phyloP scores from a whole-genome alignment of 2,329 filamentous ascomycete genomes.

The Epichloe brachyelytri region DNA sequence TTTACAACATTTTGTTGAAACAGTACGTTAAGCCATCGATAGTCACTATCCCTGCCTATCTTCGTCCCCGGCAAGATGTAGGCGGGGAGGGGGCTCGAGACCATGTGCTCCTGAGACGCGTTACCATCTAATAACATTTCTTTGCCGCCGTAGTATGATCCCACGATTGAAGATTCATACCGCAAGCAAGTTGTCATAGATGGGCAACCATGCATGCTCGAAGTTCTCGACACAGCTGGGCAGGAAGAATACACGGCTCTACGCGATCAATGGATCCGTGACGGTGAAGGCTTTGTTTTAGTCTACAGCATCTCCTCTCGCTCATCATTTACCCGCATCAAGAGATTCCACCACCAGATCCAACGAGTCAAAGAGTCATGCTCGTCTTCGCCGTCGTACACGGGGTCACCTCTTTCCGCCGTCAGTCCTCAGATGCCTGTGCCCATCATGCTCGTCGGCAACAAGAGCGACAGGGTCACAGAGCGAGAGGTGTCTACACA shows the following conservation, averaged over 20 bases:
- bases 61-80: not conserved
- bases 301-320: conserved; percentile 98
- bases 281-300: conserved; percentile 92
- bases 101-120: not conserved
- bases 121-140: conserved; percentile 1
- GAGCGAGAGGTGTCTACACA: conserved; percentile 95
- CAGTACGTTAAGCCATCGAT: conserved; percentile 35
- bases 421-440: conserved; percentile 52
- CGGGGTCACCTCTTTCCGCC: conserved; percentile 57
- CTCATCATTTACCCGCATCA: conserved; percentile 88
- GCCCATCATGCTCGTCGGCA: conserved; percentile 95
- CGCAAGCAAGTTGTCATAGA: conserved; percentile 89
- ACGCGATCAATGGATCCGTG: conserved; percentile 95
- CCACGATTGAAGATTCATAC: conserved; percentile 80
- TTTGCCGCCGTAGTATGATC: conserved; percentile 51
- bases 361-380: conserved; percentile 92
- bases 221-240: conserved; percentile 91
- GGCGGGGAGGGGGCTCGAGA: not conserved
- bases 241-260: conserved; percentile 98
- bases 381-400: conserved; percentile 62
- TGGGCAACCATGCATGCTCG: conserved; percentile 89
- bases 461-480: conserved; percentile 94
- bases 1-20: conserved; percentile 96
- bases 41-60: not conserved
- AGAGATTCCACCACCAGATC: conserved; percentile 92